A percentile compares a stretch with the other conserved stretches of the same genome.
phyloP scores from a whole-genome alignment of 768 basidiomycete genomes.

The Leucocoprinus birnbaumii region DNA sequence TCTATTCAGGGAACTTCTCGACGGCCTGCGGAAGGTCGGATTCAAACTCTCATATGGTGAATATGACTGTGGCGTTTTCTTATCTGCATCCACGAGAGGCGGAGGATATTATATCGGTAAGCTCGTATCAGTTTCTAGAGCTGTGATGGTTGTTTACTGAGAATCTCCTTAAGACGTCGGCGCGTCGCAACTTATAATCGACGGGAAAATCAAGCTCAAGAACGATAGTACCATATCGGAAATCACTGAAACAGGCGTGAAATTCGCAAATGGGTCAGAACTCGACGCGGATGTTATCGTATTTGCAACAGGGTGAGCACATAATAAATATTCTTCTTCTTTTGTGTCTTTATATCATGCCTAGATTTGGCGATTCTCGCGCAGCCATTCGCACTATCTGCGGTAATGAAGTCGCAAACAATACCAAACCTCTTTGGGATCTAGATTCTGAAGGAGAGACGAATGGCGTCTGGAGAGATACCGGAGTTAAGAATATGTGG shows the following conservation, averaged over 20 bases:
- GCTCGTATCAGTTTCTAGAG: neutral
- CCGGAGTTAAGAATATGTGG: conserved; percentile 55
- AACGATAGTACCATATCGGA: conserved; percentile 47
- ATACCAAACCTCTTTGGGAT: conserved; percentile 56
- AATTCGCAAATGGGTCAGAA: conserved; percentile 46
- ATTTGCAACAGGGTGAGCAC: conserved; percentile 59
- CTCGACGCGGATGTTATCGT: conserved; percentile 53
- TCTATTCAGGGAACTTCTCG: conserved; percentile 29
- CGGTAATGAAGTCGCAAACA: conserved; percentile 39
- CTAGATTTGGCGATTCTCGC: too few species aligned
- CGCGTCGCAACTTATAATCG: conserved; percentile 55
- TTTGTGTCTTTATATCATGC: too few species aligned
- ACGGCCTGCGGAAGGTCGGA: conserved; percentile 38
- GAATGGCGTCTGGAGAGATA: conserved; percentile 42
- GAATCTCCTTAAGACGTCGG: conserved; percentile 43
- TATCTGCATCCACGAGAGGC: conserved; percentile 25
- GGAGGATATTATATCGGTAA: conserved; percentile 39
- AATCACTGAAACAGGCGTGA: conserved; percentile 41
- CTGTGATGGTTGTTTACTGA: neutral
- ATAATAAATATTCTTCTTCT: conserved; percentile 21
- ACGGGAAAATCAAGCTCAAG: conserved; percentile 73
- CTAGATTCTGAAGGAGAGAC: conserved; percentile 65
- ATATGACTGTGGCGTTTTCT: conserved; percentile 36
- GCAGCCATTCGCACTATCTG: too few species aligned
- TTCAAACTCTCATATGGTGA: conserved; percentile 42